Conservation (phyloP, 129 eudicot genomes). For the Logfia minima region DNA sequence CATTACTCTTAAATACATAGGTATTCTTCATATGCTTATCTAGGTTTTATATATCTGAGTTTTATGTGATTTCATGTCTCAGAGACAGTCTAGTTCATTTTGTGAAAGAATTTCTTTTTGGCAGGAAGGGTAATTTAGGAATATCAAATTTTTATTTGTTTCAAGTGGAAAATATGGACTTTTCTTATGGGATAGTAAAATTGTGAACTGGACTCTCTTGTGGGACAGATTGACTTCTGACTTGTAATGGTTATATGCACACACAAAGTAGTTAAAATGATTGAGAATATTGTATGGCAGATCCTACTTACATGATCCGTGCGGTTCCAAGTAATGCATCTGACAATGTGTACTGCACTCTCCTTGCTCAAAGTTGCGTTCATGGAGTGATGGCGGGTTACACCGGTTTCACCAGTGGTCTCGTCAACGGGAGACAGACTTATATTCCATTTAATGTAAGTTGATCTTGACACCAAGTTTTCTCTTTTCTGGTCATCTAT, state of each 20-base stretch:
- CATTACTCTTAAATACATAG: constrained; percentile 82
- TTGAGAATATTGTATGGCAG: constrained; percentile 42
- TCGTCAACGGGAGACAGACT: constrained; percentile 79
- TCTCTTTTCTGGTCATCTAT: too few species aligned
- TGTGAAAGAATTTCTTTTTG: not conserved
- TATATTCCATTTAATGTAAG: constrained; percentile 86
- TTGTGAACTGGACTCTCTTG: not conserved
- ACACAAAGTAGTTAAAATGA: not conserved
- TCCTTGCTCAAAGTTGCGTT: constrained; percentile 93
- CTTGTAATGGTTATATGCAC: not conserved
- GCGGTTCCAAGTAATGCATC: constrained; percentile 94
- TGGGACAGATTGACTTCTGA: not conserved
- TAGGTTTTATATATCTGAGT: not conserved
- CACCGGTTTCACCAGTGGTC: constrained; percentile 77
- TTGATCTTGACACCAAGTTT: not conserved
- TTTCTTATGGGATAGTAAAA: not conserved
- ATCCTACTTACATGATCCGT: constrained; percentile 94
- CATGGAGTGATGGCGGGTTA: constrained; percentile 98
- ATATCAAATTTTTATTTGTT: not conserved
- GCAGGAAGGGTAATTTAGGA: constrained; percentile 6
- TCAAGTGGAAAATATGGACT: not conserved
- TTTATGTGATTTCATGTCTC: not conserved
- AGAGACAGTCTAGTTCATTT: not conserved
- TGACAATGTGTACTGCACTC: constrained; percentile 90
- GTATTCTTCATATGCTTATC: constrained; percentile 33